Percentiles rank a stretch among this genome's conserved stretches.
These are phyloP conservation scores for Wickerhamomyces queroliae DNA, from an alignment of 805 yeast species.

Conservation along the genomic window DNA sequence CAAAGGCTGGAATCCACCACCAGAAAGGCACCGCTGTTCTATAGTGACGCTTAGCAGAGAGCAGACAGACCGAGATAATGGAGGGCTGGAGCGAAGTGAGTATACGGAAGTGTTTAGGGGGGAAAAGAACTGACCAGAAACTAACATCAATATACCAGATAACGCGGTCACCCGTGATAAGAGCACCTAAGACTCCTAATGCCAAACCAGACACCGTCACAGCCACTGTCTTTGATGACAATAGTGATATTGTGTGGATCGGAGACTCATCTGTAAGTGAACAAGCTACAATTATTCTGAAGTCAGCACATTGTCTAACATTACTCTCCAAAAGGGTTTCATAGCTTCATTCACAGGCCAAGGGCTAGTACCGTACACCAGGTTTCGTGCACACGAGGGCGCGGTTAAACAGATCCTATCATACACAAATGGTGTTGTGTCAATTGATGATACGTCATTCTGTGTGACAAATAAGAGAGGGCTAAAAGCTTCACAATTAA, in stretches of 20 bases:
- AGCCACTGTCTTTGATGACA: slow-evolving; percentile 52
- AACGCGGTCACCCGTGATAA: slow-evolving; percentile 14
- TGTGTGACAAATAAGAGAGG: slow-evolving; percentile 57
- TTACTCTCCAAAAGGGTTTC: slow-evolving; percentile 24
- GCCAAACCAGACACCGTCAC: slow-evolving; percentile 11
- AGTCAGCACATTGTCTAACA: background rate
- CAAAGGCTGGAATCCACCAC: background rate
- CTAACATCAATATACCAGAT: slow-evolving; percentile 6
- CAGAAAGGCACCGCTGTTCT: background rate
- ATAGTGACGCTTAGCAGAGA: too few relatives aligned
- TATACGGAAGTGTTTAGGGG: background rate
- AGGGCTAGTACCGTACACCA: slow-evolving; percentile 47
- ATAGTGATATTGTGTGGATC: slow-evolving; percentile 79
- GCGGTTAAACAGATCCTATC: slow-evolving; percentile 48
- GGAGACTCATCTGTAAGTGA: slow-evolving; percentile 62
- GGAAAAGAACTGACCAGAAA: background rate
- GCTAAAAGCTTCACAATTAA: slow-evolving; percentile 30
- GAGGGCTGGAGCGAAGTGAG: slow-evolving; percentile 23
- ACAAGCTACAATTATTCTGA: slow-evolving; percentile 3
- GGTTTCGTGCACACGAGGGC: slow-evolving; percentile 45
- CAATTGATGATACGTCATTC: slow-evolving; percentile 46
- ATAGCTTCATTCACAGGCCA: slow-evolving; percentile 39
- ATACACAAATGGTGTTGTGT: slow-evolving; percentile 51
- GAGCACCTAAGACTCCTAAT: slow-evolving; percentile 16
- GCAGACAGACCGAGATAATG: too few relatives aligned